A percentile compares a stretch with the other conserved stretches of the same genome.
These are phyloP conservation scores for Stagonosporopsis rhizophila DNA, from an alignment of 2,329 filamentous ascomycete species.

Conservation along the genomic window DNA sequence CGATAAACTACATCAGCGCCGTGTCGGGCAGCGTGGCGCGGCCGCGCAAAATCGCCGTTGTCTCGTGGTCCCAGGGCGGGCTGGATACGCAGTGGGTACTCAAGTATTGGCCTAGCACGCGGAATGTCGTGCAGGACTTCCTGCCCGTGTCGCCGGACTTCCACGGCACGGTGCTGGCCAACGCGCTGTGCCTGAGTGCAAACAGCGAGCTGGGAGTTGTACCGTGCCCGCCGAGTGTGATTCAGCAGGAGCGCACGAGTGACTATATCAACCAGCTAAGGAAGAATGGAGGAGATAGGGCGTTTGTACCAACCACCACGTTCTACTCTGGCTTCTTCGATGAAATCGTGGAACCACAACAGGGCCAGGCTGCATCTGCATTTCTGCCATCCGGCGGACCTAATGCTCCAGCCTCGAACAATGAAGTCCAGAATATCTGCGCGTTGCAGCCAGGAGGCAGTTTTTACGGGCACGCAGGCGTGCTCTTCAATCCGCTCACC, in stretches of 20 bases:
- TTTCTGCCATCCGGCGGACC: constrained; percentile 53
- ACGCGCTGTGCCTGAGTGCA: constrained; percentile 30
- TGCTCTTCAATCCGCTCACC: constrained; percentile 59
- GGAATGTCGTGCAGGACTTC: constrained; percentile 56
- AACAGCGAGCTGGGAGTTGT: constrained; percentile 25
- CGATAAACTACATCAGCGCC: constrained; percentile 62
- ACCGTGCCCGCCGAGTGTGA: constrained; percentile 49
- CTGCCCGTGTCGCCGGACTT: constrained; percentile 63
- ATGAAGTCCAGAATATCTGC: constrained; percentile 57
- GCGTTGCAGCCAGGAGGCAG: constrained; percentile 50
- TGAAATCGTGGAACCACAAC: constrained; percentile 61
- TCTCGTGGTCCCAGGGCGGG: constrained; percentile 65
- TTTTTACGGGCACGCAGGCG: constrained; percentile 60
- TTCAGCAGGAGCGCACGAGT: constrained; percentile 58
- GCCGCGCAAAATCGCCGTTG: constrained; percentile 39
- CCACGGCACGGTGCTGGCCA: constrained; percentile 55
- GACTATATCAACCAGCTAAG: constrained; percentile 55
- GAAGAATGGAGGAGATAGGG: constrained; percentile 56
- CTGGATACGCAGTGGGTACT: constrained; percentile 64
- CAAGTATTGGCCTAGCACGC: constrained; percentile 64
- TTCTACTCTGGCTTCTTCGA: constrained; percentile 59
- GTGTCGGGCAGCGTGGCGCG: constrained; percentile 44
- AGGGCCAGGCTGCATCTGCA: constrained; percentile 56
- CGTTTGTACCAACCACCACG: constrained; percentile 63
- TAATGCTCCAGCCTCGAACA: constrained; percentile 58